A percentile compares a stretch with the other conserved stretches of the same genome.
These are phyloP conservation scores for Sphagnum magellanicum DNA, from an alignment of 228 moss, liverwort and hornwort species.

Conservation along the genomic window DNA sequence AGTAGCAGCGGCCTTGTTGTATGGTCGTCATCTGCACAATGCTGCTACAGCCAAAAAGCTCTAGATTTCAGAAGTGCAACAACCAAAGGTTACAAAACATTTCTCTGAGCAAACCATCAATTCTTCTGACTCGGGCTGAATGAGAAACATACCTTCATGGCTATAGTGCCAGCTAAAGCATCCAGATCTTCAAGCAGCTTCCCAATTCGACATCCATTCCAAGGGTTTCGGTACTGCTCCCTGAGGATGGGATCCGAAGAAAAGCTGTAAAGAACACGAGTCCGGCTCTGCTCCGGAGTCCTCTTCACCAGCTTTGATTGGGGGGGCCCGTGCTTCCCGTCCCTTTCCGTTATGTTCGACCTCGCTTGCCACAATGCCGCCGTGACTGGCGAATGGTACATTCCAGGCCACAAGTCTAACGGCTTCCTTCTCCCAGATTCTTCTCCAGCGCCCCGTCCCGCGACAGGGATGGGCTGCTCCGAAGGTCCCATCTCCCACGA, in stretches of 20 bases:
- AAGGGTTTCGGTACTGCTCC: slow-evolving; percentile 91
- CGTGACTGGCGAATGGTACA: slow-evolving; percentile 93
- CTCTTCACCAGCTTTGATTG: slow-evolving; percentile 24
- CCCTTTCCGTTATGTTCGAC: slow-evolving; percentile 59
- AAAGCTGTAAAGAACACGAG: slow-evolving; percentile 60
- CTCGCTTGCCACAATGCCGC: slow-evolving; percentile 92
- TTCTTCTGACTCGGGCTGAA: neutral
- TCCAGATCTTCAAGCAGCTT: slow-evolving; percentile 93
- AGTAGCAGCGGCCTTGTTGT: slow-evolving; percentile 79
- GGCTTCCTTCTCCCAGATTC: slow-evolving; percentile 16
- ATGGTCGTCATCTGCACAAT: slow-evolving; percentile 89
- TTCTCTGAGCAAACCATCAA: neutral
- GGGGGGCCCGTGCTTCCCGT: slow-evolving; percentile 27
- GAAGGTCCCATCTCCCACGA: slow-evolving; percentile 48
- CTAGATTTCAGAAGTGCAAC: too few relatives aligned
- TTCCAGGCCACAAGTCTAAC: slow-evolving; percentile 78
- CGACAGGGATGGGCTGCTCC: slow-evolving; percentile 32
- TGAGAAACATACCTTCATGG: slow-evolving; percentile 56
- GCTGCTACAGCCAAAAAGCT: slow-evolving; percentile 33
- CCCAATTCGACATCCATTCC: slow-evolving; percentile 74
- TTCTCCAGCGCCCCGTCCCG: slow-evolving; percentile 10
- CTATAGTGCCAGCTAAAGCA: slow-evolving; percentile 89
- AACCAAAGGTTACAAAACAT: neutral
- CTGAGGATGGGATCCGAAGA: slow-evolving; percentile 49
- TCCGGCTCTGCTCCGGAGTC: slow-evolving; percentile 66